Evolutionary conservation across 495 filamentous ascomycete species (phyloP), one percentile per base, ranked within the genome.

Genomic region (Xylaria flabelliformis): DNA sequence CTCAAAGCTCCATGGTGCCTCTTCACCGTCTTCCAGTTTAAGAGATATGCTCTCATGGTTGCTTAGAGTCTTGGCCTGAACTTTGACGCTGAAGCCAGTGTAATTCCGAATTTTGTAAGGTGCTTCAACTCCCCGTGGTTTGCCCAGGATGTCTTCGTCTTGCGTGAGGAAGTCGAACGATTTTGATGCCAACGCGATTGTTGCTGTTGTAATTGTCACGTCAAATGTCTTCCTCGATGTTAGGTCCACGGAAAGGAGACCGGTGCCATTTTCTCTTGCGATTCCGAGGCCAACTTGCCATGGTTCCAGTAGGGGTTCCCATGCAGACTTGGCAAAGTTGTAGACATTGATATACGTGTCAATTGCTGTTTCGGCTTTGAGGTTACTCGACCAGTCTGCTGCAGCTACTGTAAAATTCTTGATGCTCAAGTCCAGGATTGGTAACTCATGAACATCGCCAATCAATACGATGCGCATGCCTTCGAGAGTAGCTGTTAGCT

Each of bases 271-370:
- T 56, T 95, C 91, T 76, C 90, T 94, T 13, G 94, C 91, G 82
- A 98, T 88, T 67, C 96, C 93, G 75, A 98, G 91, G 36, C 95
- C 95, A 26, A 98, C 83, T 72, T 96, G 91, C 96, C 96, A 99
- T 42, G 97, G 96, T 80, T 99, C 96, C 34, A 98, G 91, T 42
- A 99, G 83, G 10, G 96, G 96, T 80, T 98, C 96, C 96, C 96
- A 99, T 10, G 94, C 93, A 0, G 97, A 98, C 80, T 99, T 98
- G 26, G 96, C 95, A 81, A 99, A 99, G 80, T 98, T 99, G 85
- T 97, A 98, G 64, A 98, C 90, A 79, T 98, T 99, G 75, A 97
- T 86, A 80, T 96, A 97, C 70, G 94, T 94, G 74, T 98, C 94
- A 67, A 98, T 90, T 44, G 85, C 93, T 0, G 93, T 93, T 77